Base-by-base conservation (phyloP, 345 rosid genomes). In the Crucihimalaya himalaica region DNA sequence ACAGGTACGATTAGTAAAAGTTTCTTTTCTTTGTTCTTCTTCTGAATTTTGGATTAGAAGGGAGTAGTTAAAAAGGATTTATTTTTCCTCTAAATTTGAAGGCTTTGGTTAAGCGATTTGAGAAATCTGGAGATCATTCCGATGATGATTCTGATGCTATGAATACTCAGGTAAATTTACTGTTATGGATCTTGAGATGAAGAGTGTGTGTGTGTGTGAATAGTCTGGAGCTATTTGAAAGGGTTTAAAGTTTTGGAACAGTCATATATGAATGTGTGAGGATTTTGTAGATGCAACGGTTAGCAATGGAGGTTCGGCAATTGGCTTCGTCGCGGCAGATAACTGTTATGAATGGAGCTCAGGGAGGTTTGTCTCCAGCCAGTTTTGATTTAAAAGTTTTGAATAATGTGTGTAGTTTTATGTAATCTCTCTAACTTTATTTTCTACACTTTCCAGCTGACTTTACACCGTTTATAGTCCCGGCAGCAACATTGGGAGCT, bases 401-500 rank as follows among this genome's bases (percentile, higher is more conserved):
- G 28, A 53, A 19, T 57, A 66, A 28, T 55, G 54, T 29, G 5
- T 66, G 54, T 9, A 23, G 35, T 32, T 5, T 14, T 40, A 40
- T 40, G 15, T 28, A 21, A 27, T 63, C 15, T 42, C 63, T 69
- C 21, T 48, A 20, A 29, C 47, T 0, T 51, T 54, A 1, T 46
- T 9, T 25, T 16, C 42, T 39, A 0, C 20, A 7, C 35, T 59
- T 40, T 46, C 39, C 84, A 92, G 99, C 88, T 79, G 89, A 83
- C 72, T 70, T 74, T 32, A 83, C 81, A 14, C 76, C 86, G 19
- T 81, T 87, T 32, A 68, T 96, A 66, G 63, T 88, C 51, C 98
- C 97, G 29, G 97, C 88, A 64, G 96, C 96, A 27, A 76, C 96
- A 16, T 14, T 88, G 75, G 98, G 99, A 67, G 96, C 89, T 20